Evolutionary conservation across 164 flowering plant species (phyloP).

Genomic region (Piper longum): DNA sequence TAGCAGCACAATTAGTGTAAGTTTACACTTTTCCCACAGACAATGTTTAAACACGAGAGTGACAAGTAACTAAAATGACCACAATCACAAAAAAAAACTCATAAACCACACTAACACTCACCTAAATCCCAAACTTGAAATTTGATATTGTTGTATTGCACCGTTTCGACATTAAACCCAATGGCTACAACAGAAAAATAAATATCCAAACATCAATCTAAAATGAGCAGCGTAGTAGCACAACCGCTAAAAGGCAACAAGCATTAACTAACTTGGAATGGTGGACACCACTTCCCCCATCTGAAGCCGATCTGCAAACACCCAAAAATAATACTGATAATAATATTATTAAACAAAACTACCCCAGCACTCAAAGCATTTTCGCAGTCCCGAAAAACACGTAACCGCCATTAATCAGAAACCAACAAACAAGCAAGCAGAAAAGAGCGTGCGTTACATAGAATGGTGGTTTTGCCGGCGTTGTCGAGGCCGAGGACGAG

Average conservation of each 20-base stretch:
- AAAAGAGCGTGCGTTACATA: conserved; percentile 34
- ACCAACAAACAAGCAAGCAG: background rate
- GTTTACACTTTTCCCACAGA: too few relatives aligned
- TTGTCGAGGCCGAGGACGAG: conserved; percentile 97
- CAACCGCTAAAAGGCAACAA: conserved; percentile 1
- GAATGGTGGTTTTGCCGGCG: conserved; percentile 98
- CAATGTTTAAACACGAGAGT: too few relatives aligned
- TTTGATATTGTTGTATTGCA: conserved; percentile 89
- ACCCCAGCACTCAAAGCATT: background rate
- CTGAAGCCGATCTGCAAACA: conserved; percentile 84
- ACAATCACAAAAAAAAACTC: background rate
- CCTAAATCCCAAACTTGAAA: conserved; percentile 99
- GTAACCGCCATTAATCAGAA: background rate
- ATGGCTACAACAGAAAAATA: conserved; percentile 53
- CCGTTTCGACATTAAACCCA: conserved; percentile 92
- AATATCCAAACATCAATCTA: background rate
- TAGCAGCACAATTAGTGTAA: too few relatives aligned
- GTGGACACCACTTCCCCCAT: conserved; percentile 99
- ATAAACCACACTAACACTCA: conserved; percentile 14
- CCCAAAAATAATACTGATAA: conserved; percentile 1
- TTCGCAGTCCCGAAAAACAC: background rate
- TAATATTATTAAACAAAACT: background rate
- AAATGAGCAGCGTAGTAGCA: background rate
- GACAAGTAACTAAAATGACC: background rate
- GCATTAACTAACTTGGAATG: conserved; percentile 63